Base-by-base conservation (phyloP, 2,329 filamentous ascomycete genomes). In the Alternaria panax region DNA sequence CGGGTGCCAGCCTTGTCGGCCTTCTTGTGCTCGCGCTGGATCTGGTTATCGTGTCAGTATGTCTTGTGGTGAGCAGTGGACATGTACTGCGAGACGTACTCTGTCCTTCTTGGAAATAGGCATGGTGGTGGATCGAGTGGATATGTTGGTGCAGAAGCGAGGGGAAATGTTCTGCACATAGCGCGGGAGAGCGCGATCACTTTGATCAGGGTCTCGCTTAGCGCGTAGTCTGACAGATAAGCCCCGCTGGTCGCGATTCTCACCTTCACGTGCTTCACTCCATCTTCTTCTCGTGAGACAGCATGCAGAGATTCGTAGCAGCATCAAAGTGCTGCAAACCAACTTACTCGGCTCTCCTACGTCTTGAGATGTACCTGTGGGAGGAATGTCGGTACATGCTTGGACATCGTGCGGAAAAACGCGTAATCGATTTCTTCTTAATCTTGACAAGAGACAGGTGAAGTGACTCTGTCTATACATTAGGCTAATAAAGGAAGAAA, bases 1-100 rank as follows among this genome's bases (percentile, higher is more conserved):
- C 84, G 81, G 54, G 84, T 86, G 60, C 84, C 84, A 28, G 83
- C 84, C 27, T 80, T 81, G 4, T 86, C 84, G 41, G 81, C 84
- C 64, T 81, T 83, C 70, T 68, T 84, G 77, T 86, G 84, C 75
- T 86, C 84, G 71, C 82, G 82, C 66, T 80, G 77, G 66, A 84
- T 78, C 80, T 85, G 70, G n/a, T n/a, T 1, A 40, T 1, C n/a
- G 1, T n/a, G 40, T 57, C 27, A 57, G 40, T 34, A 20, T 38
- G 5, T 43, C 7, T n/a, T n/a, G 3, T 27, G 2, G 9, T 7
- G 6, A 3, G 24, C 16, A 20, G 8, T 2, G 7, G 7, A 5
- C 7, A 2, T 14, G 36, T 6, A 5, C 8, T 20, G 16, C 18
- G 28, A n/a, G 34, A 69, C 70, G 6, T 61, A 79, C 78, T 65